Conservation (phyloP, 768 basidiomycete species). For the Boletus reticuloceps region DNA sequence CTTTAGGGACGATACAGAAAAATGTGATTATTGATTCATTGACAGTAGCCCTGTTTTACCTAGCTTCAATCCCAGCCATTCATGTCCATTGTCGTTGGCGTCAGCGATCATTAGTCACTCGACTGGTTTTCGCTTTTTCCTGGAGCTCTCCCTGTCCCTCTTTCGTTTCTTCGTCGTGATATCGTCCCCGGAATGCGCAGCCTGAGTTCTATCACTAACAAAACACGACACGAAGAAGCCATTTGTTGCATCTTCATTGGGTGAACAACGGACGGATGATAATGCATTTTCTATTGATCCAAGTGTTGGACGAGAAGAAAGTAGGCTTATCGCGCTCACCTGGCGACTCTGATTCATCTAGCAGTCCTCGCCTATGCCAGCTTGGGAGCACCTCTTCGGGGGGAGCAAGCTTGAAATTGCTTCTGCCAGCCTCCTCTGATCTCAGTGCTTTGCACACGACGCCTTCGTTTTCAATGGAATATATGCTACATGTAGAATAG, state of each 20-base stretch:
- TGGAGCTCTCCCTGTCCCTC: slow-evolving; percentile 13
- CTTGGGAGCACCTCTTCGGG: slow-evolving; percentile 64
- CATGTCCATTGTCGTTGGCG: slow-evolving; percentile 5
- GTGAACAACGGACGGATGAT: slow-evolving; percentile 68
- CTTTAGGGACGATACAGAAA: slow-evolving; percentile 28
- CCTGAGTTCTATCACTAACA: slow-evolving; percentile 29
- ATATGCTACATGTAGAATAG: slow-evolving; percentile 97
- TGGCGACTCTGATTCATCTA: slow-evolving; percentile 56
- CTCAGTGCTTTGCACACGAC: slow-evolving; percentile 76
- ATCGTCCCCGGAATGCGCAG: slow-evolving; percentile 1
- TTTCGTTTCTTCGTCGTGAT: slow-evolving; percentile 26
- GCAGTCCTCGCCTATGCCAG: slow-evolving; percentile 81
- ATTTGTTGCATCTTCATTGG: slow-evolving; percentile 85
- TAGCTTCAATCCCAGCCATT: slow-evolving; percentile 15
- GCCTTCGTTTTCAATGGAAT: slow-evolving; percentile 89
- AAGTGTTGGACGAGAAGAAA: not conserved
- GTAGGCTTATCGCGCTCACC: slow-evolving; percentile 35
- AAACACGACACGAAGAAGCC: slow-evolving; percentile 99
- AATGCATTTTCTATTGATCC: slow-evolving; percentile 49
- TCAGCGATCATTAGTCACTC: not conserved
- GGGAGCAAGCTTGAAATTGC: slow-evolving; percentile 68
- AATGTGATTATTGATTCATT: slow-evolving; percentile 30
- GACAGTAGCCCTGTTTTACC: slow-evolving; percentile 25
- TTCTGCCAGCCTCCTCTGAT: slow-evolving; percentile 62
- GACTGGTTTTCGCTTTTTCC: slow-evolving; percentile 18